These are phyloP conservation scores for Phoma sp. DNA, from an alignment of 2,329 filamentous ascomycete species.

Conservation along the genomic window DNA sequence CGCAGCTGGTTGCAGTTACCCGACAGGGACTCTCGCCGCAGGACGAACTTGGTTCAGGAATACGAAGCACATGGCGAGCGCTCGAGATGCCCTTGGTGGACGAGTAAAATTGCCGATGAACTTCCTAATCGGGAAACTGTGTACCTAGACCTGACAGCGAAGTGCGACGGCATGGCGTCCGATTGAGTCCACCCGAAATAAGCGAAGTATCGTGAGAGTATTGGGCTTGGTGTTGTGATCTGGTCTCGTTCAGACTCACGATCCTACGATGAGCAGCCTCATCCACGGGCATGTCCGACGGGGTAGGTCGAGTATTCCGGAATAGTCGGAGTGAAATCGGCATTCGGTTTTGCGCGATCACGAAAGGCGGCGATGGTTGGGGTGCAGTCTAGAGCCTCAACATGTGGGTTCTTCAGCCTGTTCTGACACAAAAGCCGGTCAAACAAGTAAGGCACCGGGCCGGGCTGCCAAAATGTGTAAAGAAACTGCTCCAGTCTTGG, in stretches of 20 bases:
- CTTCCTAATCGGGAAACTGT: slow-evolving; percentile 27
- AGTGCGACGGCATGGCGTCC: background rate
- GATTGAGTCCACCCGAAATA: slow-evolving; percentile 22
- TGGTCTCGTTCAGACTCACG: slow-evolving; percentile 1
- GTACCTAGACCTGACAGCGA: background rate
- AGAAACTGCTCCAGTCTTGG: slow-evolving; percentile 31
- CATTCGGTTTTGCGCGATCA: slow-evolving; percentile 22
- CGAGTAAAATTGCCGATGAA: slow-evolving; percentile 21
- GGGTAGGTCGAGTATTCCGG: slow-evolving; percentile 5
- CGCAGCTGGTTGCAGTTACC: background rate
- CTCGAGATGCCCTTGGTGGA: slow-evolving; percentile 10
- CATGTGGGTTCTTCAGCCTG: slow-evolving; percentile 31
- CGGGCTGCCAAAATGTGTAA: slow-evolving; percentile 30
- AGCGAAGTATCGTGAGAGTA: slow-evolving; percentile 38
- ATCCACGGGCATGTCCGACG: slow-evolving; percentile 21
- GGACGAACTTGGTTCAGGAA: slow-evolving; percentile 8
- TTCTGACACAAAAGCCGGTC: slow-evolving; percentile 26
- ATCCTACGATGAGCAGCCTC: slow-evolving; percentile 10
- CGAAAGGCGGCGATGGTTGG: slow-evolving; percentile 23
- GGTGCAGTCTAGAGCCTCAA: slow-evolving; percentile 40
- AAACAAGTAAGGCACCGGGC: slow-evolving; percentile 25
- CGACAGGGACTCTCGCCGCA: slow-evolving; percentile 10
- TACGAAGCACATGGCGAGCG: slow-evolving; percentile 9
- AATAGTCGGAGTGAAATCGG: slow-evolving; percentile 11
- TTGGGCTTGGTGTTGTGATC: slow-evolving; percentile 22